Evolutionary conservation across 73 alveolate genomes (phyloP).

Genomic region (Chromera velia): DNA sequence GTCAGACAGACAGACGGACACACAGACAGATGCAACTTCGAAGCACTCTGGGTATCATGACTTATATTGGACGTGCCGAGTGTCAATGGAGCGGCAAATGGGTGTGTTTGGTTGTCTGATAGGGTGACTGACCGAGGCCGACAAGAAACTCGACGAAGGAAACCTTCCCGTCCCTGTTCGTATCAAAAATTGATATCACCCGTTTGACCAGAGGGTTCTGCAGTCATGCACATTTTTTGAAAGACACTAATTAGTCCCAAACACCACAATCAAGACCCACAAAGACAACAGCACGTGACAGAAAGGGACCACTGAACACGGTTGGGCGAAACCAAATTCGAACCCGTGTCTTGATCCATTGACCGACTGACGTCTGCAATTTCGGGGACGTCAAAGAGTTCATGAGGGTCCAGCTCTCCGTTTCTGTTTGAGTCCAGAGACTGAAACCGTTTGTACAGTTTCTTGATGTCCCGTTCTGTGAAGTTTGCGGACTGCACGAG

Average conservation of each 20-base stretch:
- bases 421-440: neutral
- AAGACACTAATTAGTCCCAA: too few species aligned
- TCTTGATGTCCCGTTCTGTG: neutral
- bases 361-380: neutral
- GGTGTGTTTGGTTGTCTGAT: too few species aligned
- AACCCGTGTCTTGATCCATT: too few species aligned
- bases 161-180: constrained; percentile 33
- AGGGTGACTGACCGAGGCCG: constrained; percentile 39
- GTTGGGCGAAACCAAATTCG: too few species aligned
- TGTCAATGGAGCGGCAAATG: too few species aligned
- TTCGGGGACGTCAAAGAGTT: constrained; percentile 6
- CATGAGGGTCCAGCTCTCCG: constrained; percentile 4
- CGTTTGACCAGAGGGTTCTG: constrained; percentile 41
- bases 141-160: constrained; percentile 40
- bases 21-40: too few species aligned
- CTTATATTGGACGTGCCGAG: too few species aligned
- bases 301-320: too few species aligned
- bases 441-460: neutral
- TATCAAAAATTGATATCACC: constrained; percentile 41
- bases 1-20: neutral
- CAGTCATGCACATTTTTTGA: too few species aligned
- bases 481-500: neutral
- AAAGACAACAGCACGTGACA: too few species aligned
- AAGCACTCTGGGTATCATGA: too few species aligned
- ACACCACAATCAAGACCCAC: too few species aligned